Evolutionary conservation across 345 rosid species (phyloP).

Genomic region (Streptanthus diversifolius): DNA sequence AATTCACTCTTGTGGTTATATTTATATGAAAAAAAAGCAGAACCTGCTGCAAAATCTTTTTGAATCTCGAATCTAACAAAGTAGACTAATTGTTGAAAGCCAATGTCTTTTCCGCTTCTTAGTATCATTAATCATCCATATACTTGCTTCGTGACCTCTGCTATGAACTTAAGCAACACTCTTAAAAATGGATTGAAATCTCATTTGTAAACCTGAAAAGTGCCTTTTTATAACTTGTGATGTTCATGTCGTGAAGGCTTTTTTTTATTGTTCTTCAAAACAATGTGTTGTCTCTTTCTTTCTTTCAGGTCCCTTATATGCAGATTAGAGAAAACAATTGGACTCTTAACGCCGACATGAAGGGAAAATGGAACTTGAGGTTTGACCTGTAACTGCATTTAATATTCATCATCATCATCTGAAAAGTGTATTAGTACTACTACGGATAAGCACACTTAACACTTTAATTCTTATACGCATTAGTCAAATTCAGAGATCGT

Average conservation of each 20-base stretch:
- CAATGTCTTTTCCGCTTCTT: background rate
- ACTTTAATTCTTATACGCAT: background rate
- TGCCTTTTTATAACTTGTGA: background rate
- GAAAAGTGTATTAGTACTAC: conserved; percentile 14
- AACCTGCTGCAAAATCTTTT: too few relatives aligned
- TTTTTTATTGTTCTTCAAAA: background rate
- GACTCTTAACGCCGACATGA: conserved; percentile 74
- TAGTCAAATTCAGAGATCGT: conserved; percentile 18
- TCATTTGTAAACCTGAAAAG: background rate
- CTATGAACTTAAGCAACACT: background rate
- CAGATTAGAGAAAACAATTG: conserved; percentile 91
- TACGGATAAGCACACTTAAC: conserved; percentile 1
- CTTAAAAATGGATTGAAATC: background rate
- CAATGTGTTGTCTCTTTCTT: background rate
- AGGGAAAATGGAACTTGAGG: conserved; percentile 81
- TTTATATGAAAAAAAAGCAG: too few relatives aligned
- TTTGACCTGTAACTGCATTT: conserved; percentile 54
- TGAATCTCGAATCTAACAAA: too few relatives aligned
- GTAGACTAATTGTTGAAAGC: background rate
- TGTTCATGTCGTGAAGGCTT: background rate
- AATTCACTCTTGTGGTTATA: background rate
- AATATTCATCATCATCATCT: conserved; percentile 5
- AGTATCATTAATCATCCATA: background rate
- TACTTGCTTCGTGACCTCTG: background rate
- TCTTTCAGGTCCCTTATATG: conserved; percentile 72